Evolutionary conservation across 352 stramenopile species (phyloP), one percentile per base, ranked within the genome.

Genomic region (Globisporangium canariense): DNA sequence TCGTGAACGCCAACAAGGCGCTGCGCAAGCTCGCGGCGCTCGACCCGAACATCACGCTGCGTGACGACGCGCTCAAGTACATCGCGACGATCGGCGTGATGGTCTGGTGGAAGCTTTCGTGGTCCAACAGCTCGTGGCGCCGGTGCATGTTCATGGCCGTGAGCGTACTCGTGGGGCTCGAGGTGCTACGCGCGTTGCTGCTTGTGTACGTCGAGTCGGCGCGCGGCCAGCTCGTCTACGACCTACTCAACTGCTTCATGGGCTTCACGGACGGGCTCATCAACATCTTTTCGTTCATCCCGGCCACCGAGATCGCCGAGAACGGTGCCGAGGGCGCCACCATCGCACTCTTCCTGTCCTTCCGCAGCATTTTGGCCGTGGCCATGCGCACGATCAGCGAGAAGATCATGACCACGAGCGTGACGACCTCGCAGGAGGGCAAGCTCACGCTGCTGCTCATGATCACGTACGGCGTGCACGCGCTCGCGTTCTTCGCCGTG

Each of bases 291-390:
- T 84, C 79, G 56, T 71, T 88, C 62, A 66, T 66, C 30, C 60
- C 60, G 8, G 67, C 64, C 2, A 90, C 77, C 0, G 83, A 91
- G 57, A 89, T 91, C 59, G 83, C 79, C 30, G 80, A 91, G 63
- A 86, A 81, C 49, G 83, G 83, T 41, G 84, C 78, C 9, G 83
- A 91, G 58, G 83, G 83, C 34, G 80, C 81, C 20, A 90, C 81
- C 2, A 78, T 88, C 55, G 83, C 79, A 28, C 76, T 91, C n/a
- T 66, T 66, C 38, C 51, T 66, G 25, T 58, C 60, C 11, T 66
- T 66, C 60, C 60, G 60, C 25, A 66, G 60, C 38, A 66, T 60
- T 50, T 41, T 66, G 18, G 60, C 60, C 9, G 52, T 66, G 9
- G 50, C 60, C 10, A 66, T 66, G 60, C 60, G 60, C 10, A 91